Base-by-base conservation (phyloP, 805 yeast species). In the Kodamaea kaohsiungensis region DNA sequence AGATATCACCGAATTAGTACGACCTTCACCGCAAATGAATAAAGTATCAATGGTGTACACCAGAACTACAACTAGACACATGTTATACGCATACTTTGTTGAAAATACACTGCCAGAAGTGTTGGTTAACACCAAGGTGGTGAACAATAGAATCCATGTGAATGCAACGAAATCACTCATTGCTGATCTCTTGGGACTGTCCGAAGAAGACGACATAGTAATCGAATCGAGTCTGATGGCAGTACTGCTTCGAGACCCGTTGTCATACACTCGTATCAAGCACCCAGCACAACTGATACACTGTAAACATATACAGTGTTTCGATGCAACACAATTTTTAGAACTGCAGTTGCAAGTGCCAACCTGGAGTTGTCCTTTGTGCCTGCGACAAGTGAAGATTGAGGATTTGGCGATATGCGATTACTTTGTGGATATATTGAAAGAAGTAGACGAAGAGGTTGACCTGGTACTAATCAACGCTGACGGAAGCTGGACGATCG, bases 331-430 rank as follows among this genome's bases (percentile, higher is more conserved):
- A 37, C 82, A 89, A 45, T 95, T 82, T 64, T 61, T 95, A 8
- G 82, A 84, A 62, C 77, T 91, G 45, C 98, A 93, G 66, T 76
- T 77, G 53, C 93, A 88, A 65, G 83, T 88, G 0, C 88, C 97
- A 0, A 82, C 89, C 0, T 93, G 98, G 98, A 72, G 73, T 50
- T 95, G 99, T 65, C 97, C 98, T 0, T 78, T 90, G 2, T 95
- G 99, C 66, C 81, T 81, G 56, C 72, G 70, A 4, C 65, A 64
- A 2, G 71, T 90, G 2, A 69, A 75, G 1, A 72, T 85, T 13
- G 79, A 79, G 13, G 86, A 86, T 56, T 66, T 95, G 51, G 85
- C 87, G 0, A 73, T 91, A 0, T 91, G 89, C 59, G 96, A 89
- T 56, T 93, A 84, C 65, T 81, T 89, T 48, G 64, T 67, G 43